Percentiles rank a stretch among this genome's conserved stretches.
phyloP scores from a whole-genome alignment of 208 protist species.

The Trypanosoma conorhini region DNA sequence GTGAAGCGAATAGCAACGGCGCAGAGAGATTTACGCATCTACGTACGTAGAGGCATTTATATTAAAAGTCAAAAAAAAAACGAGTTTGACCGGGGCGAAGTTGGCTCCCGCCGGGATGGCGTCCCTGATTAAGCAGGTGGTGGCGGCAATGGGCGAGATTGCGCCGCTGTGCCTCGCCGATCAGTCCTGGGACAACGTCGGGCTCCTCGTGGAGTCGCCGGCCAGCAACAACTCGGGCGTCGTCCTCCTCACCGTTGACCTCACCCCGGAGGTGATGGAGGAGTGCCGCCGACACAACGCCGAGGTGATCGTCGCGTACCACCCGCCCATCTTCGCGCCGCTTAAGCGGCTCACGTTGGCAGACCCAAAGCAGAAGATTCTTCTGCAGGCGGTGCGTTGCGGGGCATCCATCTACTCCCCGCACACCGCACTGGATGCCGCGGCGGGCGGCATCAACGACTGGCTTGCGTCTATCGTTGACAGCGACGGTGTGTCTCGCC shows the following conservation, averaged over 20 bases:
- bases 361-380: slow-evolving; percentile 69
- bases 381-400: slow-evolving; percentile 60
- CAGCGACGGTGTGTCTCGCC: slow-evolving; percentile 5
- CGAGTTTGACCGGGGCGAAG: neutral
- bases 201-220: slow-evolving; percentile 90
- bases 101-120: slow-evolving; percentile 1
- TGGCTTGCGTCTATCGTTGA: slow-evolving; percentile 85
- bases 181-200: slow-evolving; percentile 94
- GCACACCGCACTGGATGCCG: slow-evolving; percentile 90
- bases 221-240: slow-evolving; percentile 40
- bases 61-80: neutral
- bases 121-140: slow-evolving; percentile 52
- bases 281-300: slow-evolving; percentile 71
- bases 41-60: neutral
- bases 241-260: slow-evolving; percentile 91
- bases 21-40: neutral
- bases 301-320: slow-evolving; percentile 91
- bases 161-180: slow-evolving; percentile 89
- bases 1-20: too few species aligned
- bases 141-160: slow-evolving; percentile 70
- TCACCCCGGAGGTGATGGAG: slow-evolving; percentile 87
- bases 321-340: slow-evolving; percentile 87
- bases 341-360: slow-evolving; percentile 80
- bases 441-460: slow-evolving; percentile 89
- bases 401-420: slow-evolving; percentile 93